Base-by-base conservation (phyloP, 176 grass and related monocot species). In the Hordeum marinum region DNA sequence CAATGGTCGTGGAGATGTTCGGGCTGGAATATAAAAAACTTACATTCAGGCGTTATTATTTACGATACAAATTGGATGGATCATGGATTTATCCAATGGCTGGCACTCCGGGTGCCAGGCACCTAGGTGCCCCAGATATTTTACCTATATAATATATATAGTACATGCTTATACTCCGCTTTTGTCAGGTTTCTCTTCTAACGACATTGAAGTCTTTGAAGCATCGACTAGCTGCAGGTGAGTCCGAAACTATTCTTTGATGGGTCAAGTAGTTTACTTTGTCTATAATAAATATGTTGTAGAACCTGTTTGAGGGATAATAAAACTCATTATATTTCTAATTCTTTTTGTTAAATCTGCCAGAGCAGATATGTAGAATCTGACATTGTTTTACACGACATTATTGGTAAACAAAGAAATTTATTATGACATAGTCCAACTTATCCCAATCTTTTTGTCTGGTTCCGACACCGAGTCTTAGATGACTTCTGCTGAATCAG, bases 161-260 rank as follows among this genome's bases (percentile, higher is more conserved):
- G 11, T 57, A 15, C 25, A 5, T 17, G 13, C 21, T 68, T 77
- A 76, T 35, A 52, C 43, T 63, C 74, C 46, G 66, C 18, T 72
- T 80, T 82, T 88, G 4, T 20, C 78, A 97, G 95, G 88, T 94
- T 61, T 90, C 87, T 73, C 72, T 97, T 77, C 85, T 97, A 67
- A 85, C 84, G 88, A 94, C 89, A 59, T 88, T 97, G 65, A 97
- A 88, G 84, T 90, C 76, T 83, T 87, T 98, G 83, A 98, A 98
- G 89, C 83, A 95, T 94, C 96, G 86, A 64, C 85, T 98, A 18
- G 96, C 96, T 68, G 93, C 93, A 80, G 96, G 96, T 98, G 71
- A 85, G 82, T 88, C 31, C 45, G 54, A 18, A 73, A 39, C 10
- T 62, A 79, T 13, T 82, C 9, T 23, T 79, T 54, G 27, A 59